A percentile compares a stretch with the other conserved stretches of the same genome.
Evolutionary conservation across 1,284 basidiomycete species (phyloP).

Genomic region (Athelia psychrophila): DNA sequence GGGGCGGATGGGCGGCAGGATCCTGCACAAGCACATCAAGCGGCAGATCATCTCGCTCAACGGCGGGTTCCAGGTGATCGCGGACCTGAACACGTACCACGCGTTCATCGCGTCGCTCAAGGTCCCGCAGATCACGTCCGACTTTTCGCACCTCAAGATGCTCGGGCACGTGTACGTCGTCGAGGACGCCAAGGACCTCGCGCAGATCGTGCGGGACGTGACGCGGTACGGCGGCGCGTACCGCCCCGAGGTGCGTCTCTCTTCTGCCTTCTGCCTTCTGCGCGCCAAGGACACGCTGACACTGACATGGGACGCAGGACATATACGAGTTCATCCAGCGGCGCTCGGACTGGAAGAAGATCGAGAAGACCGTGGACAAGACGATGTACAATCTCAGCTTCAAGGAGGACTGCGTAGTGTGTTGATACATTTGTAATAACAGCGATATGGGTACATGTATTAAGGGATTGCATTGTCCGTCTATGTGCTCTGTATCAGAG

Average conservation of each 20-base stretch:
- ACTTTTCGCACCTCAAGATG: conserved; percentile 95
- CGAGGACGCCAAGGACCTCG: conserved; percentile 90
- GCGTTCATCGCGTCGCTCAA: conserved; percentile 83
- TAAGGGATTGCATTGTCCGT: too few relatives aligned
- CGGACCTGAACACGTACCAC: conserved; percentile 93
- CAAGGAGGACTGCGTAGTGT: conserved; percentile 82
- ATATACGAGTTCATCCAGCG: conserved; percentile 93
- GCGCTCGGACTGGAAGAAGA: conserved; percentile 94
- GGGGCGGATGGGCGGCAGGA: conserved; percentile 42
- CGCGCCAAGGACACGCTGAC: too few relatives aligned
- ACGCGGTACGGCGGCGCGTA: conserved; percentile 92
- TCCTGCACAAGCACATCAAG: conserved; percentile 96
- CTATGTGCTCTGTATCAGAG: too few relatives aligned
- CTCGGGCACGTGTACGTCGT: conserved; percentile 94
- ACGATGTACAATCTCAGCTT: conserved; percentile 94
- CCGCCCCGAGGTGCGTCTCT: conserved; percentile 76
- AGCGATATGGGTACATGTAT: too few relatives aligned
- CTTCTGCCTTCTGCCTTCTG: conserved; percentile 13
- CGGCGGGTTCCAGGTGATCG: conserved; percentile 95
- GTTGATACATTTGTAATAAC: conserved; percentile 7
- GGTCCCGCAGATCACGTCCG: conserved; percentile 69
- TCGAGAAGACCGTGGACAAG: conserved; percentile 93
- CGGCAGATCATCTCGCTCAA: conserved; percentile 92
- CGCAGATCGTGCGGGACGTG: conserved; percentile 92
- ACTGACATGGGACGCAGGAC: conserved; percentile 48